Evolutionary conservation across 148 eudicot genomes (phyloP), one percentile per base, ranked within the genome.

Genomic region (Vaccinium corymbosum): DNA sequence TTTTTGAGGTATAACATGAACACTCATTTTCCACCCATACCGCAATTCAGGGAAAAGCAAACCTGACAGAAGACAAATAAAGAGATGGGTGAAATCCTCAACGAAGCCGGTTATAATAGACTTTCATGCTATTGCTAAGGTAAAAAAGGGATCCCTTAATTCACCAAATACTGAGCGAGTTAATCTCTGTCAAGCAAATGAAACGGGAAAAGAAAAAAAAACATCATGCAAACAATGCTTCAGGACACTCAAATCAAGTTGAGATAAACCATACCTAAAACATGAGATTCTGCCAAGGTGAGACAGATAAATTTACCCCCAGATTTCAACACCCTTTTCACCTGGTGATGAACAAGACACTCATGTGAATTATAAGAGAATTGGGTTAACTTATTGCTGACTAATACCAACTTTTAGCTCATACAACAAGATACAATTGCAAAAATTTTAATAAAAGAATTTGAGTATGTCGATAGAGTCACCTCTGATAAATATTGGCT

Each of bases 231-330:
- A 85, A 82, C 17, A 55, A 42, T 42, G 48, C 62, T 32, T 78
- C 52, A 19, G 53, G 64, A 66, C 48, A 55, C 15, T 15, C 17
- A 84, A 55, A 50, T n/a, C 8, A 76, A 80, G 59, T 80, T 86
- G 55, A 61, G 72, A 53, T 64, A 76, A 86, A 77, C 57, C 82
- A 77, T 96, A 96, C 99, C 99, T 91, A 97, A 89, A 42, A 97
- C 99, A 78, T 94, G 99, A 82, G 94, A 89, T 88, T 97, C 99
- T 12, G 90, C 99, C 86, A 97, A 86, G 38, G 99, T 93, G 84
- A 97, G 97, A 89, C 98, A 97, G 9, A 94, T 85, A 81, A 90
- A 97, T 87, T 91, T 97, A 62, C 99, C 99, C 72, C 93, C 97
- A 35, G 55, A 61, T 85, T 92, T 94, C 79, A 94, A 85, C 68